Base-by-base conservation (phyloP, 202 grass and related monocot genomes). In the Bolboschoenoplectus hybrid region DNA sequence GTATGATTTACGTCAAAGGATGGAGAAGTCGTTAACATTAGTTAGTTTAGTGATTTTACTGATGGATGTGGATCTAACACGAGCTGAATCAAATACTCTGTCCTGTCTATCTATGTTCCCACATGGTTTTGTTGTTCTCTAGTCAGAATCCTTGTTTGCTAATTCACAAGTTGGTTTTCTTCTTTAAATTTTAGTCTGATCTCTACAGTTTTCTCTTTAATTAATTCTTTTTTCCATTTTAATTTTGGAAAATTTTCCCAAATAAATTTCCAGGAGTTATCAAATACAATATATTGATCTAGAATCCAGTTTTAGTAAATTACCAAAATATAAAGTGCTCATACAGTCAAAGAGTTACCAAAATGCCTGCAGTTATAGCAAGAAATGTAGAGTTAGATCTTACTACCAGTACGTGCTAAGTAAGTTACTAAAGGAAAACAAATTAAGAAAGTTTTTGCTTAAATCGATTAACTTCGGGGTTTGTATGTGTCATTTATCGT, bases 41-140 rank as follows among this genome's bases (percentile, higher is more conserved):
- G 26, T 26, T 26, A 9, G 47, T 50, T 50, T 36, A 80, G 52
- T 76, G 47, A 76, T 76, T 52, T 53, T 10, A 14, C 47, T 58
- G 35, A 60, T 79, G 3, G 51, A 79, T 79, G 14, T 52, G 13
- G 81, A 84, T 84, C 64, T 84, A 49, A 55, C 60, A 50, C 7
- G 47, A 82, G n/a, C 16, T 13, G 39, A 82, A 82, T 45, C 6
- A 7, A 82, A 11, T 26, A 26, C n/a, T 49, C 50, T 49, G 50
- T 74, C 45, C 44, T 74, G 46, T 34, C 45, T 14, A 32, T 77
- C 39, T 55, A 2, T 52, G 45, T 57, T 78, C 35, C 35, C 68
- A 46, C 5, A 47, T 44, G 67, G 68, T 2, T 26, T 72, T 41
- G 4, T 47, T 47, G 17, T 38, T 17, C 50, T 9, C 51, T 40